A percentile compares a stretch with the other conserved stretches of the same genome.
Conservation (phyloP, 805 yeast genomes). For the Yamadazyma scolyti region DNA sequence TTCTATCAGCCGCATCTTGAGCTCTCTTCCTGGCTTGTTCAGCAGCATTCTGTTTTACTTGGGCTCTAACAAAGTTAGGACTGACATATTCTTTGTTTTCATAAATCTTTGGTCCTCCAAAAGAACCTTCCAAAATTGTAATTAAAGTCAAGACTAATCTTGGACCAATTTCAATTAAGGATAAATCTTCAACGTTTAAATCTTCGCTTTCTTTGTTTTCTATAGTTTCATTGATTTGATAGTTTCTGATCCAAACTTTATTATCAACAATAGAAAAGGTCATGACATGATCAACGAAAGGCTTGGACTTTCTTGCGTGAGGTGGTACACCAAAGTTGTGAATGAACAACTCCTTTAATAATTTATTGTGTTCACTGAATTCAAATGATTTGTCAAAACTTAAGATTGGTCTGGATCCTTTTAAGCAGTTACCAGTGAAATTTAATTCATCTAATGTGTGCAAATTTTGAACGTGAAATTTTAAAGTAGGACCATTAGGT, state of each 20-base stretch:
- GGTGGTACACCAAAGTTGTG: conserved; percentile 90
- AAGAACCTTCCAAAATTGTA: conserved; percentile 91
- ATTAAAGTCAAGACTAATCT: conserved; percentile 90
- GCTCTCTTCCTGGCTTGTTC: conserved; percentile 72
- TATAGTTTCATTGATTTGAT: conserved; percentile 73
- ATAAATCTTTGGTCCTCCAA: conserved; percentile 95
- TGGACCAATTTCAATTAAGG: conserved; percentile 94
- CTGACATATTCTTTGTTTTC: conserved; percentile 96
- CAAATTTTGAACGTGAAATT: conserved; percentile 89
- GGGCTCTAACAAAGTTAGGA: conserved; percentile 93
- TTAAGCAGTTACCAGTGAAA: conserved; percentile 93
- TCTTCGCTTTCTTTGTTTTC: conserved; percentile 51
- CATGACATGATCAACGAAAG: conserved; percentile 93
- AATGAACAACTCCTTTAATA: conserved; percentile 64
- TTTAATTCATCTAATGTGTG: conserved; percentile 95
- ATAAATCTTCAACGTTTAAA: conserved; percentile 53
- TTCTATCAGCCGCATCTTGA: conserved; percentile 73
- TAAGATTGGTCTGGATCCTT: conserved; percentile 90
- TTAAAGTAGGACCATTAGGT: conserved; percentile 96
- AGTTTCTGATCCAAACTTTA: conserved; percentile 93
- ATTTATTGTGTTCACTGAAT: conserved; percentile 58
- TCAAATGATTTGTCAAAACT: conserved; percentile 81
- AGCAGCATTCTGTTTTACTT: conserved; percentile 75
- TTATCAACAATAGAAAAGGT: conserved; percentile 89
- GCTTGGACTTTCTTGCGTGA: conserved; percentile 84